Base-by-base conservation (phyloP, 495 filamentous ascomycete genomes). In the Chaetomidium leptoderma region DNA sequence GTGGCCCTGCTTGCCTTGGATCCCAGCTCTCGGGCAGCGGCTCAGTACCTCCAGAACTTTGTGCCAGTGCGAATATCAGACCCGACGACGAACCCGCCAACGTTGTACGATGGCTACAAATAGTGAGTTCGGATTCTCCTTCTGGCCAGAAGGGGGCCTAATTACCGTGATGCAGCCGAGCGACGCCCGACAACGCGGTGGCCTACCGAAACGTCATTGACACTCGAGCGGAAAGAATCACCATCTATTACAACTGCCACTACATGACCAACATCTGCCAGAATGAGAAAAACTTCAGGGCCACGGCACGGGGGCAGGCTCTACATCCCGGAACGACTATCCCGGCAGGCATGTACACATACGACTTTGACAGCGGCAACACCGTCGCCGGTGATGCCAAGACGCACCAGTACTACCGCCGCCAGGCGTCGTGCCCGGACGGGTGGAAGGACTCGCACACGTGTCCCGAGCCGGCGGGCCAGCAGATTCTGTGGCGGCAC, bases 251-350 rank as follows among this genome's bases (percentile, higher is more conserved):
- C 46, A 49, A 49, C 46, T 49, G 46, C 46, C 11, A 35, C n/a
- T 49, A 49, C 29, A 49, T 49, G 46, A 19, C 8, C 16, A 16
- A 35, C 46, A 49, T 49, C 46, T 49, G 46, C 46, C 7, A 49
- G 29, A 49, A 49, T 6, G 46, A n/a, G n/a, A 13, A 49, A 4
- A 35, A 33, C 29, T 49, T 35, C 46, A 23, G 4, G n/a, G 46
- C 46, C 29, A 49, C 29, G 21, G 11, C 43, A 14, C n/a, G 29
- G 27, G 30, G 29, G 14, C 9, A 4, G 29, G 1, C 6, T 11
- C 46, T 33, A 29, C 30, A 49, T 16, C 46, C 43, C 21, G 7
- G 21, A 27, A 45, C 23, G 21, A 4, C 21, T 0, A 45, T 45
- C 21, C 23, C 21, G 23, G 7, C 21, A 14, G 21, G 23, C 21